phyloP scores from a whole-genome alignment of 345 rosid species.

The Acer negundo region DNA sequence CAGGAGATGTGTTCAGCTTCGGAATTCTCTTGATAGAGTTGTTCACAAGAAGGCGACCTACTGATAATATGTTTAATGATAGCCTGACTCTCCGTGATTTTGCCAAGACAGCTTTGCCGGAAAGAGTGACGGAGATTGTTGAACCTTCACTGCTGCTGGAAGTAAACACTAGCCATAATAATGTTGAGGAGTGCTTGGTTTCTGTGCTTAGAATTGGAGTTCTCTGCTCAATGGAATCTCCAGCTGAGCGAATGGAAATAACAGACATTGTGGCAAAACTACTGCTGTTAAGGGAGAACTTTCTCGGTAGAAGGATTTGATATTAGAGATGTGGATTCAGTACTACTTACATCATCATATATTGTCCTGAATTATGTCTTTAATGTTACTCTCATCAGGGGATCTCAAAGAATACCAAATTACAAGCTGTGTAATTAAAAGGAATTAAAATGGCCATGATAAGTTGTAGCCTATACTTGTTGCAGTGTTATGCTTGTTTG shows the following conservation, averaged over 20 bases:
- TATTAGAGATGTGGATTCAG: neutral
- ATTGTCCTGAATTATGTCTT: too few relatives aligned
- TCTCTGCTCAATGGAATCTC: conserved; percentile 7
- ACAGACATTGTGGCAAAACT: neutral
- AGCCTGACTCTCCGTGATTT: neutral
- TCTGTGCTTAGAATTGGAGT: neutral
- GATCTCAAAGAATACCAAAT: neutral
- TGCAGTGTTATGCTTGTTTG: neutral
- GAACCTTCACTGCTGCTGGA: conserved; percentile 2
- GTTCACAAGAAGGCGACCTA: neutral
- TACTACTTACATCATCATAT: too few relatives aligned
- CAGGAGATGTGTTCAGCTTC: conserved; percentile 7
- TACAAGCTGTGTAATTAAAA: too few relatives aligned
- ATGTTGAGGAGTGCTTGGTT: neutral
- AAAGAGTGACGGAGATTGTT: neutral
- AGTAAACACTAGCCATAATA: too few relatives aligned
- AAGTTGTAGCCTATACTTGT: neutral
- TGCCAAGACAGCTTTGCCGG: neutral
- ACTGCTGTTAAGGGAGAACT: neutral
- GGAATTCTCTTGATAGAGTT: conserved; percentile 6
- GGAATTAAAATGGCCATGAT: neutral
- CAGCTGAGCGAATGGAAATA: conserved; percentile 2
- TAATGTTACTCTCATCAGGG: too few relatives aligned
- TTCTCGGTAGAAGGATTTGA: neutral
- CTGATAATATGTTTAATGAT: neutral